Conservation (phyloP, 768 basidiomycete species). For the Suillus clintonianus region DNA sequence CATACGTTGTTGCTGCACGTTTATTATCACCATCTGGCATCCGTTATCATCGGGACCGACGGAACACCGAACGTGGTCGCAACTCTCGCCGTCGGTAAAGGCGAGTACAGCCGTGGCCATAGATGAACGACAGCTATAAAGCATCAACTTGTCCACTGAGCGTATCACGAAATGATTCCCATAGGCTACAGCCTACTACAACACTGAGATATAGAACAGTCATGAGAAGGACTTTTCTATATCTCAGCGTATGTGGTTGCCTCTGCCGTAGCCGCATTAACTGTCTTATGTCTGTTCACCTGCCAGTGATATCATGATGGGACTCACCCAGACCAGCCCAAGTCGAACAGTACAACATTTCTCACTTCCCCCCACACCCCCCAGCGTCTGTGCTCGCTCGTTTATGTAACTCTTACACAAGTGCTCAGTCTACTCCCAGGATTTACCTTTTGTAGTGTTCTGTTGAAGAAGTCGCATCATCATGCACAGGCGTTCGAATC, state of each 20-base stretch:
- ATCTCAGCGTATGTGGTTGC: not conserved
- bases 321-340: not conserved
- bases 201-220: not conserved
- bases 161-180: not conserved
- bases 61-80: not conserved
- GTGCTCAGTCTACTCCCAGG: no score
- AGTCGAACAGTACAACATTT: not conserved
- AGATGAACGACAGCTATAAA: not conserved
- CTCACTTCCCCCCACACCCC: no score
- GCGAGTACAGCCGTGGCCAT: not conserved
- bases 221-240: not conserved
- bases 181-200: not conserved
- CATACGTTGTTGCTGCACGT: not conserved
- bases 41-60: not conserved
- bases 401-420: no score
- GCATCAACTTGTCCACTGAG: not conserved
- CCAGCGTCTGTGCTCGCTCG: no score
- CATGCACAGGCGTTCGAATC: not conserved
- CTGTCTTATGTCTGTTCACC: not conserved
- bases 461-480: not conserved
- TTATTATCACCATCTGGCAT: not conserved
- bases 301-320: not conserved
- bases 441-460: not conserved
- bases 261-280: not conserved
- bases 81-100: not conserved